Conservation (phyloP, 768 basidiomycete genomes). For the Macrolepiota dolichaula region DNA sequence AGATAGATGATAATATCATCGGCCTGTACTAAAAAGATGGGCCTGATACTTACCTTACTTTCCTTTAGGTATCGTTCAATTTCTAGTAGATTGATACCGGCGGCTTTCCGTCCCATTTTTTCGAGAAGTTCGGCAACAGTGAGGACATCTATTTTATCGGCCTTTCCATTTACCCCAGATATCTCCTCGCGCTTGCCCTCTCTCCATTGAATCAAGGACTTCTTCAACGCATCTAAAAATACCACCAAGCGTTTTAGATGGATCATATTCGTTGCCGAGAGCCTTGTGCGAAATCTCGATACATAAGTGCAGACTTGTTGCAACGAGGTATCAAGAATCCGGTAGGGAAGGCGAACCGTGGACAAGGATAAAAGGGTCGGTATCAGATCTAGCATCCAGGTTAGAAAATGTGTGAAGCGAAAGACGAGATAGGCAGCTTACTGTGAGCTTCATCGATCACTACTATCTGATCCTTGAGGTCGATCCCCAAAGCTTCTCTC, state of each 20-base stretch:
- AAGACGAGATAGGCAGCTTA: slow-evolving; percentile 33
- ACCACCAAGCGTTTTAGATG: slow-evolving; percentile 77
- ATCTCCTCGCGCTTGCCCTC: slow-evolving; percentile 22
- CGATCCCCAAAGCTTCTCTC: slow-evolving; percentile 83
- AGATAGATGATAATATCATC: not conserved
- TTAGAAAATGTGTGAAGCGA: not conserved
- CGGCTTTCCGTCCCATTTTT: slow-evolving; percentile 61
- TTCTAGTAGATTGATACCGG: slow-evolving; percentile 80
- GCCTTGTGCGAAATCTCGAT: slow-evolving; percentile 69
- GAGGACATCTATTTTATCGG: slow-evolving; percentile 54
- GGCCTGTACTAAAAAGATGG: slow-evolving; percentile 13
- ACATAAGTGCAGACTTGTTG: slow-evolving; percentile 79
- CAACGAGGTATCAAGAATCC: slow-evolving; percentile 57
- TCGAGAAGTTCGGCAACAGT: slow-evolving; percentile 64
- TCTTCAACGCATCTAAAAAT: slow-evolving; percentile 68
- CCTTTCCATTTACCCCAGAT: slow-evolving; percentile 11
- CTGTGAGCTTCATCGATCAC: slow-evolving; percentile 97
- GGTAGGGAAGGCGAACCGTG: slow-evolving; percentile 58
- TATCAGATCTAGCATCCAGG: slow-evolving; percentile 62
- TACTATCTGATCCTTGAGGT: slow-evolving; percentile 80
- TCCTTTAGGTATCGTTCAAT: slow-evolving; percentile 75
- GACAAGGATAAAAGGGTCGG: slow-evolving; percentile 87
- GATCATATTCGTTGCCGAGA: slow-evolving; percentile 69
- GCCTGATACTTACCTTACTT: slow-evolving; percentile 61
- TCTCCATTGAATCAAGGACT: slow-evolving; percentile 56